Evolutionary conservation across 2,329 filamentous ascomycete genomes (phyloP).

Genomic region (Penicillium sumatraense): DNA sequence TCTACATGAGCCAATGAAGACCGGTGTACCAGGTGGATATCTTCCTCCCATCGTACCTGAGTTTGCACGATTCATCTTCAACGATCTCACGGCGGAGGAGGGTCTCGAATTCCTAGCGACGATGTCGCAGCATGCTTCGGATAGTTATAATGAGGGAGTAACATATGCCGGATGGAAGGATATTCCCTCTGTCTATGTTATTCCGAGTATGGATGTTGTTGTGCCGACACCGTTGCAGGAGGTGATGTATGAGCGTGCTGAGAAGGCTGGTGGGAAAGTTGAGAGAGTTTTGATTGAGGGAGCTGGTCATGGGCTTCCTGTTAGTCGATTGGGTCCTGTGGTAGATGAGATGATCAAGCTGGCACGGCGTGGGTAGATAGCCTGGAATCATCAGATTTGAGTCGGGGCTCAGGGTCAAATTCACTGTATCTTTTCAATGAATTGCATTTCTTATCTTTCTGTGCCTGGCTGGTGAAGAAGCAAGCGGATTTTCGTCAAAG

Average conservation of each 20-base stretch:
- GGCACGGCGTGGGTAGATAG: neutral
- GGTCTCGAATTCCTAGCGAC: neutral
- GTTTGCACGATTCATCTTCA: neutral
- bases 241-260: neutral
- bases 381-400: too few species aligned
- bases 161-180: neutral
- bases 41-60: neutral
- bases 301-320: neutral
- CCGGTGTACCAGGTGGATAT: neutral
- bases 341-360: neutral
- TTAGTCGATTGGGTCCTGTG: neutral
- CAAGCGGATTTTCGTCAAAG: too few species aligned
- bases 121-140: neutral
- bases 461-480: too few species aligned
- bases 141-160: neutral
- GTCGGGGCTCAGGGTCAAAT: too few species aligned
- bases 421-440: too few species aligned
- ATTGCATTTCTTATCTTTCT: too few species aligned
- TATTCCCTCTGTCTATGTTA: neutral
- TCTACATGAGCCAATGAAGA: neutral
- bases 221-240: neutral
- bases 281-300: neutral
- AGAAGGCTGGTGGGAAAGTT: neutral
- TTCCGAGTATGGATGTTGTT: neutral
- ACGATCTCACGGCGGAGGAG: neutral